Evolutionary conservation across 208 protist genomes (phyloP), one percentile per base, ranked within the genome.

Genomic region (Trypanosoma avium): DNA sequence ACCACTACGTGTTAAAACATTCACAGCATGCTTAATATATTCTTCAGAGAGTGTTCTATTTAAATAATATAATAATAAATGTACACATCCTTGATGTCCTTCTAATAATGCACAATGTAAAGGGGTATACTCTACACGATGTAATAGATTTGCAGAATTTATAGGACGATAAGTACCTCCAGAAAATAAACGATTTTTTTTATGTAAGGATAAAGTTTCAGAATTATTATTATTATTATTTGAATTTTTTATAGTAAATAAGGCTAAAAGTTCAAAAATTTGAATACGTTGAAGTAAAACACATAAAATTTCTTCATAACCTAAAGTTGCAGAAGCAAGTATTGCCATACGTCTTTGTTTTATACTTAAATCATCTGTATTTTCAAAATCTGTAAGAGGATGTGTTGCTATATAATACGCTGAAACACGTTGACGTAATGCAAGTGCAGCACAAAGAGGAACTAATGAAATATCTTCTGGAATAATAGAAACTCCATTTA

Each of bases 281-380:
- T 73, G 67, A 21, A 88, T 82, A 22, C 84, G 84, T 74, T 91
- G 77, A 19, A 90, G 76, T 27, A 94, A 60, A 13, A 86, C 82
- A 38, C 81, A 82, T 21, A 94, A 56, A 26, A 91, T 75, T 8
- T 86, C 75, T 17, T 48, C 61, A 61, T 94, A 94, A 30, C 87
- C 87, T 0, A 94, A 72, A 6, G 82, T 78, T 24, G 80, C 84
- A 17, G 79, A 71, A 4, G 75, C 82, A 22, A 84, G 75, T 17
- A 94, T 52, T 19, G 87, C 81, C 52, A 75, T 77, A 33, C 75
- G 72, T 35, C 83, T 75, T 46, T 85, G 76, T 24, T 73, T 73
- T n/a, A 70, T 42, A 26, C 57, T 46, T 21, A 36, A 30, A 42
- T 71, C 64, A 36, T 60, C 62, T 15, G 29, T 61, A 33, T 61